Evolutionary conservation across 208 protist genomes (phyloP).

Genomic region (Entamoeba histolytica): DNA sequence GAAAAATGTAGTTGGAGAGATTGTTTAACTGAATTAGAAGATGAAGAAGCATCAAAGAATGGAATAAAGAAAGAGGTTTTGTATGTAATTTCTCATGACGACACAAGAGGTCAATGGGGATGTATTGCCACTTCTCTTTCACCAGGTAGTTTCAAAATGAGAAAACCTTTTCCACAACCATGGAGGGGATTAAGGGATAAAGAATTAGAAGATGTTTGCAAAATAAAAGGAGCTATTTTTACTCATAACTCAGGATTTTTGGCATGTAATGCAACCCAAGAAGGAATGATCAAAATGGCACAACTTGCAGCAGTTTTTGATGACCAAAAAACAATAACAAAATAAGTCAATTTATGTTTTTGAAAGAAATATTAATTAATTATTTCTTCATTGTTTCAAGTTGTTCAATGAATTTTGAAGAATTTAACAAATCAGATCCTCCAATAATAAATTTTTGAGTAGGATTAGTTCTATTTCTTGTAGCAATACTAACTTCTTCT

Average conservation of each 20-base stretch:
- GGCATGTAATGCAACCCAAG: constrained; percentile 65
- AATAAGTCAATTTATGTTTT: no score
- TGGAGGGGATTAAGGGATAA: constrained; percentile 68
- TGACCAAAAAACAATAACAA: neutral
- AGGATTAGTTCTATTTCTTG: neutral
- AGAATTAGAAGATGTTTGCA: constrained; percentile 49
- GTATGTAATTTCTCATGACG: neutral
- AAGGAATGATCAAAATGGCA: constrained; percentile 64
- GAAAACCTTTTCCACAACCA: constrained; percentile 49
- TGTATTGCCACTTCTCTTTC: neutral
- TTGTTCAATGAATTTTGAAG: neutral
- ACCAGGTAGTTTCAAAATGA: constrained; percentile 40
- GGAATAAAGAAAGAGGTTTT: neutral
- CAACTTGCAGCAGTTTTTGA: neutral
- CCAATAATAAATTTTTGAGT: neutral
- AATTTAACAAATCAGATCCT: neutral
- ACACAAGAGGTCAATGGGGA: neutral
- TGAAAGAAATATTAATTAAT: no score
- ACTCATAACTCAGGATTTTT: constrained; percentile 78
- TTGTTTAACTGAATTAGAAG: constrained; percentile 63
- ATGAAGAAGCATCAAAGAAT: constrained; percentile 31
- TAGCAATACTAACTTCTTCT: neutral
- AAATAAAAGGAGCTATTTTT: constrained; percentile 65
- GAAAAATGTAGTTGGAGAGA: constrained; percentile 66
- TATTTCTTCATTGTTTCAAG: no score